Conservation (phyloP, 1,284 basidiomycete genomes). For the Cryptococcus sp. region DNA sequence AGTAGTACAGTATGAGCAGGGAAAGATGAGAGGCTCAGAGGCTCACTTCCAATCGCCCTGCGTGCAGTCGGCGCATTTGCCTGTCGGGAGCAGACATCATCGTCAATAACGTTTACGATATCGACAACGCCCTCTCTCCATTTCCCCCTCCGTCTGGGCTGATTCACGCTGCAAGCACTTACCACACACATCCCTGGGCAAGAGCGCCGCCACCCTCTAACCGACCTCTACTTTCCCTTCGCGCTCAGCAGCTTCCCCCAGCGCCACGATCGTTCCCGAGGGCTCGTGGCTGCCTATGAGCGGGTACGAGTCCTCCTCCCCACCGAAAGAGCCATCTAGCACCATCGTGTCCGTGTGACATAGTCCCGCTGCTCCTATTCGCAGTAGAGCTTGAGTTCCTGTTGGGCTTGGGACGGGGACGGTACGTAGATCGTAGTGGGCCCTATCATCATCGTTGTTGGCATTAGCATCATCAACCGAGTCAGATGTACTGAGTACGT, state of each 20-base stretch:
- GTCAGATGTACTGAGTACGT: not conserved
- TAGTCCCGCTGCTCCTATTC: conserved; percentile 27
- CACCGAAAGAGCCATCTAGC: conserved; percentile 17
- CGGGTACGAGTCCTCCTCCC: conserved; percentile 12
- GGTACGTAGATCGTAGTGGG: conserved; percentile 20
- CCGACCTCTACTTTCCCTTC: conserved; percentile 19
- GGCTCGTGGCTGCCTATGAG: conserved; percentile 34
- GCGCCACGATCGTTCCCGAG: conserved; percentile 26
- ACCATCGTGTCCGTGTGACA: conserved; percentile 35
- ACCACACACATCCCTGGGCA: conserved; percentile 25
- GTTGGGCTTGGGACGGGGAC: conserved; percentile 16
- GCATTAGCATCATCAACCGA: not conserved
- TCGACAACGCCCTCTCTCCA: too few species aligned
- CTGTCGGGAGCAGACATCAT: too few species aligned
- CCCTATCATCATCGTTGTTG: conserved; percentile 1
- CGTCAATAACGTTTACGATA: too few species aligned
- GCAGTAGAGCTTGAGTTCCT: conserved; percentile 20
- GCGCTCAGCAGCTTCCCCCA: conserved; percentile 18
- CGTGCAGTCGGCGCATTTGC: conserved; percentile 24
- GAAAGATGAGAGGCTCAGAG: not conserved
- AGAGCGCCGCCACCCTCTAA: conserved; percentile 24
- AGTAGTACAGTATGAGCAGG: not conserved
- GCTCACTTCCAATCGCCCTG: conserved; percentile 24
- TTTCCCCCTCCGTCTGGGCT: not conserved
- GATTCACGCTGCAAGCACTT: not conserved